A percentile compares a stretch with the other conserved stretches of the same genome.
phyloP scores from a whole-genome alignment of 2,329 filamentous ascomycete species.

The Fusarium liriodendri region DNA sequence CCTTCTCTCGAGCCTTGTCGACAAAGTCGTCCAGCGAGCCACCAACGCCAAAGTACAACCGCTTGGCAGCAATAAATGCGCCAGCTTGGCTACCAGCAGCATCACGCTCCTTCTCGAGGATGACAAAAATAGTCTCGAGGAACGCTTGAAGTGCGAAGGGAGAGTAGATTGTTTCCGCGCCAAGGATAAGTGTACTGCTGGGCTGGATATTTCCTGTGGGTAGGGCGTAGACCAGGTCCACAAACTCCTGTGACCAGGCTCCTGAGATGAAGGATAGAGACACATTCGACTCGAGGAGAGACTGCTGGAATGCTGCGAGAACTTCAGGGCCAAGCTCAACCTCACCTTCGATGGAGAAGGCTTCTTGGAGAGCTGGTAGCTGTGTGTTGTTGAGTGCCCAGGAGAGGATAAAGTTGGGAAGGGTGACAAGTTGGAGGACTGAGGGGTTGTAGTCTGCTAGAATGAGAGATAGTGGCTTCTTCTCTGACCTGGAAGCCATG shows the following conservation, averaged over 20 bases:
- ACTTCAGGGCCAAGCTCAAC: constrained; percentile 72
- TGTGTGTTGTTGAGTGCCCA: constrained; percentile 66
- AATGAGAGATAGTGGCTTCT: constrained; percentile 65
- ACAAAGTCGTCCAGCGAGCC: constrained; percentile 84
- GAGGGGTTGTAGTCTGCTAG: constrained; percentile 84
- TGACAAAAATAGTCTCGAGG: constrained; percentile 70
- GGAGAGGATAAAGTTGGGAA: constrained; percentile 81
- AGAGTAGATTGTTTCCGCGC: constrained; percentile 87
- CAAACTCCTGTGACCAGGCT: constrained; percentile 76
- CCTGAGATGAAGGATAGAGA: constrained; percentile 77
- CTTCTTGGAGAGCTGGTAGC: constrained; percentile 54
- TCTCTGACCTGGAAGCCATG: constrained; percentile 34
- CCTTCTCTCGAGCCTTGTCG: constrained; percentile 60
- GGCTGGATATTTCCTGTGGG: constrained; percentile 17
- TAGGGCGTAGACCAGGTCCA: constrained; percentile 64
- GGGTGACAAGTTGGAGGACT: constrained; percentile 80
- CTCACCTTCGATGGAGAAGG: constrained; percentile 67
- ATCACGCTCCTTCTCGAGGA: constrained; percentile 61
- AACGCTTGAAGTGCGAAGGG: constrained; percentile 77
- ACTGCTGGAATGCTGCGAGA: constrained; percentile 66
- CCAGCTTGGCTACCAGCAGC: constrained; percentile 58
- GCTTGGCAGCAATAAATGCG: constrained; percentile 80
- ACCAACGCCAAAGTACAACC: constrained; percentile 86
- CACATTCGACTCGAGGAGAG: constrained; percentile 63
- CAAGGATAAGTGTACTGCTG: constrained; percentile 67